phyloP scores from a whole-genome alignment of 1,284 basidiomycete genomes.

The Apiotrichum domesticum region DNA sequence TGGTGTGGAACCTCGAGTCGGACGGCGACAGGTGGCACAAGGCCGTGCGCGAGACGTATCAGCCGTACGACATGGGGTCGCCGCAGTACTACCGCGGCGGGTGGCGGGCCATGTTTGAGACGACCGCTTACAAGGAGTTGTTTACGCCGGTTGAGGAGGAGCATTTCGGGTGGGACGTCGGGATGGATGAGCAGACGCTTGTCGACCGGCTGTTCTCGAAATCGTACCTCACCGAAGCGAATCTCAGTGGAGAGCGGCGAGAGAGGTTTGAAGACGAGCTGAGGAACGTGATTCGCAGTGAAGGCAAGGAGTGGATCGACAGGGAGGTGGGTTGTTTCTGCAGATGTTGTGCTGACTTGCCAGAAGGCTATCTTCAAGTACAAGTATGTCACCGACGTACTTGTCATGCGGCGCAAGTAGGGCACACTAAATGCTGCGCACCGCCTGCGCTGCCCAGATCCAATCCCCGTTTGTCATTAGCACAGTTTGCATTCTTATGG shows the following conservation, averaged over 20 bases:
- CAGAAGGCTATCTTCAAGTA: slow-evolving; percentile 37
- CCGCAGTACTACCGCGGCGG: slow-evolving; percentile 42
- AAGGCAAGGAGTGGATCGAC: slow-evolving; percentile 37
- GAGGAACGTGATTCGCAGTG: slow-evolving; percentile 19
- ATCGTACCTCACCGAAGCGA: slow-evolving; percentile 37
- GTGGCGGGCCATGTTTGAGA: slow-evolving; percentile 36
- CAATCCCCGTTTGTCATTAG: background rate
- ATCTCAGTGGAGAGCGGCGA: slow-evolving; percentile 28
- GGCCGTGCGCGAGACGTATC: slow-evolving; percentile 26
- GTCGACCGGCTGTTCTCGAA: slow-evolving; percentile 39
- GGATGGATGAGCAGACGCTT: slow-evolving; percentile 30
- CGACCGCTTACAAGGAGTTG: slow-evolving; percentile 27
- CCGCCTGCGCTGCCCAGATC: no score
- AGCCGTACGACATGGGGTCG: slow-evolving; percentile 30
- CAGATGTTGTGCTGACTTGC: background rate
- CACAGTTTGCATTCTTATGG: background rate
- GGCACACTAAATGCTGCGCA: background rate
- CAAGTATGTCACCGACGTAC: slow-evolving; percentile 32
- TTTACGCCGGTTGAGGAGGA: slow-evolving; percentile 26
- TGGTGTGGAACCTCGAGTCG: slow-evolving; percentile 46
- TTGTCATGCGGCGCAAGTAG: slow-evolving; percentile 27
- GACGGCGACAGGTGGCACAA: slow-evolving; percentile 20
- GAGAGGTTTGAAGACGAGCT: slow-evolving; percentile 24
- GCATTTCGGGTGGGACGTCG: slow-evolving; percentile 22
- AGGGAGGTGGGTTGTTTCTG: slow-evolving; percentile 25